These are phyloP conservation scores for Coemansia sp. DNA, from an alignment of 192 early-diverging fungal genomes.

Conservation along the genomic window DNA sequence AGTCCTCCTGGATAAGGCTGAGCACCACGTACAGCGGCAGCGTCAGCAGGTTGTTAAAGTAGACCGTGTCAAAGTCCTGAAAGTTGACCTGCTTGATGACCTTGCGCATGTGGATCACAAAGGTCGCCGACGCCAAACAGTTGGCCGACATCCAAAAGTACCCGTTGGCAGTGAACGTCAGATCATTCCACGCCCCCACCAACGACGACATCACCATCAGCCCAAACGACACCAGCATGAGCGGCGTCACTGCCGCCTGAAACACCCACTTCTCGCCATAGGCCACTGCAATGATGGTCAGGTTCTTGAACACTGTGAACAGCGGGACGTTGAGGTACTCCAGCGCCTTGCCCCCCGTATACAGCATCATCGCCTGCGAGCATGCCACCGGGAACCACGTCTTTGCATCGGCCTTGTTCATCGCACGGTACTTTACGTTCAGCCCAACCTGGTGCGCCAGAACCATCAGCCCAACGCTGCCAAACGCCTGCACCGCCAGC, in stretches of 20 bases:
- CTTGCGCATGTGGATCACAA: conserved; percentile 86
- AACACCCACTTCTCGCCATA: conserved; percentile 86
- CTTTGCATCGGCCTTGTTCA: conserved; percentile 57
- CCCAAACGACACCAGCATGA: conserved; percentile 77
- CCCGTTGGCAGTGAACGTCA: conserved; percentile 54
- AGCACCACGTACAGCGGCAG: conserved; percentile 70
- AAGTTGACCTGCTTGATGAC: conserved; percentile 85
- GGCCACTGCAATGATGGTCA: conserved; percentile 96
- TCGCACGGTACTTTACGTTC: conserved; percentile 59
- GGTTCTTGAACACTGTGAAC: conserved; percentile 98
- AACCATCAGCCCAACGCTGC: conserved; percentile 55
- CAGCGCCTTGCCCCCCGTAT: conserved; percentile 91
- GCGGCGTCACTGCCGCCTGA: conserved; percentile 68
- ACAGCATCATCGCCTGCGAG: conserved; percentile 89
- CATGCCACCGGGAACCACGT: conserved; percentile 83
- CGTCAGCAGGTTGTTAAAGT: conserved; percentile 91
- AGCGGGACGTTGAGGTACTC: conserved; percentile 90
- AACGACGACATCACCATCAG: conserved; percentile 84
- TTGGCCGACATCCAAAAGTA: conserved; percentile 91
- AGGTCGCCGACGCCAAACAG: conserved; percentile 83
- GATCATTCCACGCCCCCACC: conserved; percentile 80
- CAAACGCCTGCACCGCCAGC: conserved; percentile 66
- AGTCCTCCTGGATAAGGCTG: conserved; percentile 65
- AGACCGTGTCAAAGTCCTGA: conserved; percentile 97
- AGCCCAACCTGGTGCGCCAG: conserved; percentile 50